Base-by-base conservation (phyloP, 176 grass and related monocot genomes). In the Melocanna baccifera region DNA sequence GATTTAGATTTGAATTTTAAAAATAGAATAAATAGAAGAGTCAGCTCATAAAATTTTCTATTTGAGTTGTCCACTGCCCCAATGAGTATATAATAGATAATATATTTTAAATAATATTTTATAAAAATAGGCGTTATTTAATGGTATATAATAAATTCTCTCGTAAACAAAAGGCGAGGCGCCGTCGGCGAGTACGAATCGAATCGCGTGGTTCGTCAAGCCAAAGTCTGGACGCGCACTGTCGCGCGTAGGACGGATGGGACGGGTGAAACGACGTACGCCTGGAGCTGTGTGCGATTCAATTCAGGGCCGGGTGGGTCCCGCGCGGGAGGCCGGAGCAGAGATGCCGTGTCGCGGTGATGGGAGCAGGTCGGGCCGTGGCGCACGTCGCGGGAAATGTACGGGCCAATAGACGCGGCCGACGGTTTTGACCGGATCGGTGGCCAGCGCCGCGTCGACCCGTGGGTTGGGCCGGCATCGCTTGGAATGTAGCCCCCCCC, bases 331-430 rank as follows among this genome's bases (percentile, higher is more conserved):
- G 81, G 42, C 6, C 57, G 75, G 68, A 1, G 59, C 47, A 9
- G 57, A 50, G 69, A 61, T 80, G 82, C 41, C 62, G 82, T 89
- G 87, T 81, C 87, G 77, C 87, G n/a, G 62, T 48, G 69, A 30
- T 75, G 87, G 87, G 87, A 70, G 77, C 87, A 89, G 77, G 51
- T 62, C 70, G 77, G 82, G 23, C 77, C 87, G 70, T 26, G 51
- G 50, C 69, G 62, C 87, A 85, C 82, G 77, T 89, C 77, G 69
- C 63, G 51, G 41, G 29, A 80, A 59, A 69, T 41, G 62, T 18
- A 4, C 18, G 39, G 6, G 51, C 50, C 66, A 23, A 15, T 15
- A 30, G 15, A 45, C 61, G 69, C 61, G 61, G 62, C 76, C 76
- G 50, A 51, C 68, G 69, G n/a, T 85, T 61, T 69, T 85, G 76